A percentile compares a stretch with the other conserved stretches of the same genome.
These are phyloP conservation scores for Penicillium maclennaniae DNA, from an alignment of 495 filamentous ascomycete species.

Conservation along the genomic window DNA sequence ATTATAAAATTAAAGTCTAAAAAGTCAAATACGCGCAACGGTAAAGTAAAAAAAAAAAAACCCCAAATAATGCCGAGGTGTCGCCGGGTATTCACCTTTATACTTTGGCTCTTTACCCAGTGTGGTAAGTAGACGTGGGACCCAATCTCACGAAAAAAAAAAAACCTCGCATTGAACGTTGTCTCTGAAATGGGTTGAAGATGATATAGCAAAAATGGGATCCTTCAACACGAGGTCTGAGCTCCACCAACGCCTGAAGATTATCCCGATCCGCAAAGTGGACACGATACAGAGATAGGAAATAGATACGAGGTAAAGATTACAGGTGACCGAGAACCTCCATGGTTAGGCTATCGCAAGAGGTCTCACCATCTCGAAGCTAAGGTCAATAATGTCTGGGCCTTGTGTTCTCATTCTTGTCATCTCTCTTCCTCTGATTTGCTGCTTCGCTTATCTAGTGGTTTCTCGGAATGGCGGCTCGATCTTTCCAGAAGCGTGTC, in stretches of 20 bases:
- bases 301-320: background rate
- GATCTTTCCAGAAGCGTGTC: slow-evolving; percentile 11
- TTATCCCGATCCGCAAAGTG: background rate
- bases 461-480: slow-evolving; percentile 1
- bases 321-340: background rate
- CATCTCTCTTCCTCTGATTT: no score
- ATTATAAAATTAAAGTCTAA: no score
- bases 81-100: background rate
- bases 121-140: background rate
- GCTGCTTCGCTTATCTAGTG: slow-evolving; percentile 8
- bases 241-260: no score
- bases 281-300: background rate
- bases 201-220: background rate
- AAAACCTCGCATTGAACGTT: no score
- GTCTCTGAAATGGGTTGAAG: no score
- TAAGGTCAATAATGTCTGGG: background rate
- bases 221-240: background rate
- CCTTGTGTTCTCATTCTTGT: background rate
- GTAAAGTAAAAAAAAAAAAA: background rate
- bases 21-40: no score
- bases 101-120: background rate
- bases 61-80: background rate
- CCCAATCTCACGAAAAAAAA: no score
- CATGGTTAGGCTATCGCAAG: background rate
- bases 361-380: background rate